Base-by-base conservation (phyloP, 2,329 filamentous ascomycete genomes). In the Trichoderma sp. region DNA sequence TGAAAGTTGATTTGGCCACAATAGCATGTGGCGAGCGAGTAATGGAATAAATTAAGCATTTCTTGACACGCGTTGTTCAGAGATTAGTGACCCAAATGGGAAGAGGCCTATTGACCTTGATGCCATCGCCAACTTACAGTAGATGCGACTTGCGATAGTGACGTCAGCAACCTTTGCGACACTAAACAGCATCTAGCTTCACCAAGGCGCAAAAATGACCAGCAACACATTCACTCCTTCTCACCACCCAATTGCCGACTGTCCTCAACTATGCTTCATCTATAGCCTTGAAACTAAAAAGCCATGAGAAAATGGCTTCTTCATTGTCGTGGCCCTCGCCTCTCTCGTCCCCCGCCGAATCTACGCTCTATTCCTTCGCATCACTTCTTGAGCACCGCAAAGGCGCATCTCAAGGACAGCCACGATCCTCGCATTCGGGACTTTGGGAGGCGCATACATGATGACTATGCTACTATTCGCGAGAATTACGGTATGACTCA, bases 401-500 rank as follows among this genome's bases (percentile, higher is more conserved):
- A 68, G 14, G 51, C 52, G 5, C 58, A 46, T 37, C 64, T 72
- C 34, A 56, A 65, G 3, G 72, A 71, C 24, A 70, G 74, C 32
- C 70, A 74, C 18, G 82, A 83, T 70, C 80, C 82, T 8, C 77
- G 82, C 54, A 72, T 84, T 30, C 76, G 75, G 11, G 78, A 80
- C n/a, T 68, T 83, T 5, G 82, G 79, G 0, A 78, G 76, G 59
- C 72, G 80, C 69, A 84, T 85, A 60, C 77, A 77, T 46, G 80
- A 85, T 66, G 83, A 85, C 26, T 85, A 82, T 74, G 83, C 83
- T 24, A 70, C 74, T 14, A 77, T 85, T 46, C 80, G 78, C 58
- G 81, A 84, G 10, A 76, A 78, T 58, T 85, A 85, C 71, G 79
- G 83, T 84, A 75, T 43, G 73, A 21, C 14, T 14, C 16, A n/a